These are phyloP conservation scores for Sutorius australiensis DNA, from an alignment of 768 basidiomycete species.

Conservation along the genomic window DNA sequence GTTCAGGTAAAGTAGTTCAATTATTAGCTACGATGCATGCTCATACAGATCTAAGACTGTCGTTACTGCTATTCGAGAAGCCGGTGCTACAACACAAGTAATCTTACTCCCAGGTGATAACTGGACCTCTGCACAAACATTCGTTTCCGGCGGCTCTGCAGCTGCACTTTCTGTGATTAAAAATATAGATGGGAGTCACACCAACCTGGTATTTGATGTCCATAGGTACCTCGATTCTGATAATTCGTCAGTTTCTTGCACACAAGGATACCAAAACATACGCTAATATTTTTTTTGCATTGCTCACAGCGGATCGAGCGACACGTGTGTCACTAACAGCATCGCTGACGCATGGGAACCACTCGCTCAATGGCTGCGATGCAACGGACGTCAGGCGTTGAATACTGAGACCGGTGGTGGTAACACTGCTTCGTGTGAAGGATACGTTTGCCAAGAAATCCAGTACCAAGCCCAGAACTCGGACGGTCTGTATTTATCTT, in stretches of 20 bases:
- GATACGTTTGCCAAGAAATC: constrained; percentile 21
- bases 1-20: constrained; percentile 6
- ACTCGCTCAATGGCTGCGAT: constrained; percentile 17
- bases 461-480: constrained; percentile 11
- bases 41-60: constrained; percentile 4
- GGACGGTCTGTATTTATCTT: neutral
- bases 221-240: constrained; percentile 14
- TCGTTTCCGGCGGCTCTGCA: constrained; percentile 10
- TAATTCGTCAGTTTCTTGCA: constrained; percentile 3
- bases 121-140: constrained; percentile 4
- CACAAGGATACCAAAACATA: neutral
- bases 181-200: constrained; percentile 8
- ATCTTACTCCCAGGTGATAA: constrained; percentile 9
- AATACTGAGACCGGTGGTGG: constrained; percentile 59
- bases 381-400: constrained; percentile 43
- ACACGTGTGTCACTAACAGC: constrained; percentile 3
- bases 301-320: constrained; percentile 1
- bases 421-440: constrained; percentile 43
- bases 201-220: constrained; percentile 9
- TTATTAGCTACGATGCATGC: neutral
- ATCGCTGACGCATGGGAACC: constrained; percentile 36
- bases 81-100: constrained; percentile 7
- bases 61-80: constrained; percentile 11
- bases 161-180: constrained; percentile 2
- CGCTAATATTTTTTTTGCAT: neutral